phyloP scores from a whole-genome alignment of 2,329 filamentous ascomycete species.

The Curvularia sp. region DNA sequence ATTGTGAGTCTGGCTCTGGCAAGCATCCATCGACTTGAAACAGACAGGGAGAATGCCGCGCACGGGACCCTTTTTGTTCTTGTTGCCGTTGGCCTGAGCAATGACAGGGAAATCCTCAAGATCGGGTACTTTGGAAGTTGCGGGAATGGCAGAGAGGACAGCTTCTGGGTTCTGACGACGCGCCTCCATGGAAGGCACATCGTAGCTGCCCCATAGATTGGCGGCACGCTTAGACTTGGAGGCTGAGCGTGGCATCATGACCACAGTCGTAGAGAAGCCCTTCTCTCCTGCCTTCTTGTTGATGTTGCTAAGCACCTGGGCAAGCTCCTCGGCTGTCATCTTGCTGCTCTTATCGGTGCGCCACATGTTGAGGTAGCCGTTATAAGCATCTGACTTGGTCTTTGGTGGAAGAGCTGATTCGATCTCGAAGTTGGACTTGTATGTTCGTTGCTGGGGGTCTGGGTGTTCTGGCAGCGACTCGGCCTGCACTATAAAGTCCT shows the following conservation, averaged over 20 bases:
- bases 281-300: conserved; percentile 20
- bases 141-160: conserved; percentile 39
- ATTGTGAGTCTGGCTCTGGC: conserved; percentile 72
- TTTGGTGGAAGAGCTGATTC: conserved; percentile 29
- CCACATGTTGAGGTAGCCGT: conserved; percentile 42
- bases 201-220: conserved; percentile 48
- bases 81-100: conserved; percentile 27
- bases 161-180: conserved; percentile 45
- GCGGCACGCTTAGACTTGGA: conserved; percentile 42
- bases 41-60: conserved; percentile 71
- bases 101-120: conserved; percentile 42
- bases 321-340: conserved; percentile 24
- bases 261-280: conserved; percentile 46
- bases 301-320: conserved; percentile 19
- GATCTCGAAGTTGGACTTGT: conserved; percentile 35
- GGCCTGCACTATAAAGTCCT: conserved; percentile 48
- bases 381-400: conserved; percentile 32
- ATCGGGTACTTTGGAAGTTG: conserved; percentile 36
- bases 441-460: conserved; percentile 39
- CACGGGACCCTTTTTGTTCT: conserved; percentile 44
- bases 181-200: conserved; percentile 33
- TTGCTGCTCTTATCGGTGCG: conserved; percentile 34
- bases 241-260: conserved; percentile 47
- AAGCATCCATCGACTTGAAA: conserved; percentile 74
- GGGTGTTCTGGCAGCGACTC: conserved; percentile 37